Conservation (phyloP, 331 rosid species). For the Malus hybrid region DNA sequence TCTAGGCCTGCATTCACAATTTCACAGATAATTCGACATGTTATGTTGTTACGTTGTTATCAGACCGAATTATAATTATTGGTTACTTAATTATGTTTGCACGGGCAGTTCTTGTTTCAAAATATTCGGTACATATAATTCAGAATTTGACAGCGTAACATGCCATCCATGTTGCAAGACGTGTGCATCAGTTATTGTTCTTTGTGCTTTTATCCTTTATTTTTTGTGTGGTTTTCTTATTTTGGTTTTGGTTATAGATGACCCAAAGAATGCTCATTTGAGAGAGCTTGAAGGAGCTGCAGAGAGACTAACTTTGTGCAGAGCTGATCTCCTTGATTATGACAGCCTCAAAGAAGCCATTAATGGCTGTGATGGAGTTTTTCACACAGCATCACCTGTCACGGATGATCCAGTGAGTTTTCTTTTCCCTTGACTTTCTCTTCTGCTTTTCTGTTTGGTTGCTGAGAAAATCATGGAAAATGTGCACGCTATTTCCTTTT, state of each 20-base stretch:
- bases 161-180: too few relatives aligned
- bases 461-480: background rate
- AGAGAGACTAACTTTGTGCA: slow-evolving; percentile 60
- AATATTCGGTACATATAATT: too few relatives aligned
- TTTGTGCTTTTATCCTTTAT: too few relatives aligned
- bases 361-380: slow-evolving; percentile 63
- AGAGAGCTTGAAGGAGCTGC: slow-evolving; percentile 72
- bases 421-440: background rate
- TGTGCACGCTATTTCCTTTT: background rate
- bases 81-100: too few relatives aligned
- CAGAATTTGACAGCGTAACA: background rate
- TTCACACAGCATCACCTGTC: slow-evolving; percentile 88
- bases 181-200: too few relatives aligned
- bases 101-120: too few relatives aligned
- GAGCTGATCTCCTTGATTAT: slow-evolving; percentile 67
- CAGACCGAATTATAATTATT: too few relatives aligned
- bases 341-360: slow-evolving; percentile 48
- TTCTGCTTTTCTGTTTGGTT: slow-evolving; percentile 1
- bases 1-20: background rate
- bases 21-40: too few relatives aligned
- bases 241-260: slow-evolving; percentile 36
- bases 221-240: background rate
- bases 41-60: too few relatives aligned
- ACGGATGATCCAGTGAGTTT: slow-evolving; percentile 80
- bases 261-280: slow-evolving; percentile 73